Base-by-base conservation (phyloP, 2,329 filamentous ascomycete genomes). In the Cladophialophora psammophila region DNA sequence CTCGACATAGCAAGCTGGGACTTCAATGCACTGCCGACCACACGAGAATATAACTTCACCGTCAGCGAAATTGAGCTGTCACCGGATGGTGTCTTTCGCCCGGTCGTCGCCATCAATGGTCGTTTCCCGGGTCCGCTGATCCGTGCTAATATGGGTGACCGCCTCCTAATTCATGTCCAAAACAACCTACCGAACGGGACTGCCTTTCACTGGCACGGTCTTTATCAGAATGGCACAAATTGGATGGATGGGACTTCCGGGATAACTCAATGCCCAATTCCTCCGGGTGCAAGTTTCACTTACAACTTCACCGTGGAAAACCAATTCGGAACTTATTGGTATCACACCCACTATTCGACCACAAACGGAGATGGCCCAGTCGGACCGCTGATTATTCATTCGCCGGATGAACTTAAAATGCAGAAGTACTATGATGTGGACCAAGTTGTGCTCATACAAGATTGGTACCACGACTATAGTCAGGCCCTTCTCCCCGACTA, bases 201-300 rank as follows among this genome's bases (percentile, higher is more conserved):
- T 6, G 86, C 84, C 36, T 82, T 94, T 4, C 91, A 94, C 75
- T 94, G 91, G 76, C 91, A 94, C 71, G 91, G 91, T 9, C 82
- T 94, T 68, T 93, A 88, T 74, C 90, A 93, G 75, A 92, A 92
- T 71, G 90, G 90, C 9, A 91, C 90, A 0, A 91, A 87, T 66
- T 83, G 84, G 62, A 92, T 92, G 90, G 91, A 94, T 72, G 91
- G 91, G 0, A 85, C 89, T 1, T 81, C 87, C 0, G 88, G 86
- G 34, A 83, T 91, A 5, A 90, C 87, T 0, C 90, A 91, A 74
- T 91, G 90, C 68, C 84, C 86, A 0, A 88, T 93, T 53, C 83
- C 86, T 0, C 87, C 90, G 0, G 86, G 86, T 0, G 78, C 81
- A 2, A 85, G 81, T 0, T 89, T 91, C 67, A 87, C 84, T 0